phyloP scores from a whole-genome alignment of 352 stramenopile species.

The Phytophthora sp. region DNA sequence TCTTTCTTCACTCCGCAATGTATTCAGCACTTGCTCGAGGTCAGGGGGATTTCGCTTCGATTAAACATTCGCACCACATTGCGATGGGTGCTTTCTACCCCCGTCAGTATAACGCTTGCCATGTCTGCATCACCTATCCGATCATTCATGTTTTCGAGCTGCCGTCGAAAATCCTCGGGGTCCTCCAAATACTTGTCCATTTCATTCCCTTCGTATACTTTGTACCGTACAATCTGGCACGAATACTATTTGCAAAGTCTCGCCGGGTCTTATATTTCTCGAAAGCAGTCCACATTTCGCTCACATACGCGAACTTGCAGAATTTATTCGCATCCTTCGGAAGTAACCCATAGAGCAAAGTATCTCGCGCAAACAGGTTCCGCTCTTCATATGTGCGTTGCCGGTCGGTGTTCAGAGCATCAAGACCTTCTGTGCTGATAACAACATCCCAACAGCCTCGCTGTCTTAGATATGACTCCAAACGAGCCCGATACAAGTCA shows the following conservation, averaged over 20 bases:
- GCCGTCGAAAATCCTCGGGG: neutral
- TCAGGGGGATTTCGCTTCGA: neutral
- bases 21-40: neutral
- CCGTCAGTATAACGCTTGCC: neutral
- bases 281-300: slow-evolving; percentile 8
- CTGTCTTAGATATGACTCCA: slow-evolving; percentile 2
- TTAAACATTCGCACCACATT: neutral
- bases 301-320: neutral
- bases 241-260: neutral
- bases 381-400: too few relatives aligned
- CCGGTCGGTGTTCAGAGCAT: neutral
- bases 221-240: neutral
- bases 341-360: too few relatives aligned
- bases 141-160: neutral
- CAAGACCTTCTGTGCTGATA: neutral
- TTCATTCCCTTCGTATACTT: neutral
- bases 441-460: slow-evolving; percentile 2
- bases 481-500: slow-evolving; percentile 4
- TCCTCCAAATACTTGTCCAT: neutral
- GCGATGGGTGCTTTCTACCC: neutral
- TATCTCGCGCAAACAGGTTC: too few relatives aligned
- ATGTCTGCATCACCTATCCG: neutral
- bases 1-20: too few relatives aligned
- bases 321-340: slow-evolving; percentile 5
- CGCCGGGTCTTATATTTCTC: neutral